Percentiles rank a stretch among this genome's conserved stretches.
phyloP scores from a whole-genome alignment of 179 eudicot species.

The Gypsophila paniculata region DNA sequence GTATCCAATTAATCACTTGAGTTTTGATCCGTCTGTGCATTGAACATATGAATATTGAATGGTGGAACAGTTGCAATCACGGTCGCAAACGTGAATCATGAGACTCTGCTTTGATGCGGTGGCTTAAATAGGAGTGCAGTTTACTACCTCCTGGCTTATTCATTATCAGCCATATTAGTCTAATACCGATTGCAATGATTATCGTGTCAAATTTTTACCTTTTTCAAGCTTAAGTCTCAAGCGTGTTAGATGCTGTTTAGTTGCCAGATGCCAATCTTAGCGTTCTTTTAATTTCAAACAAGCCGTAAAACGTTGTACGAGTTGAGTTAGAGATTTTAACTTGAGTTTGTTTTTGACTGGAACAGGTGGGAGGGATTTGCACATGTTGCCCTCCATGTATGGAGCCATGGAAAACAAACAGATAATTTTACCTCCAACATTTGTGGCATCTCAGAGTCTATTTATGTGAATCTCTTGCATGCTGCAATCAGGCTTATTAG shows the following conservation, averaged over 20 bases:
- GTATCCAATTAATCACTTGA: not conserved
- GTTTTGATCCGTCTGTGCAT: not conserved
- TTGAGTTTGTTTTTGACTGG: slow-evolving; percentile 11
- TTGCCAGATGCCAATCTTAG: not conserved
- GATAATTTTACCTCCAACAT: slow-evolving; percentile 14
- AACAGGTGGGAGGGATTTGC: slow-evolving; percentile 85
- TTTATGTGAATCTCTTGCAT: slow-evolving; percentile 54
- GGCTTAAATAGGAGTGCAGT: not conserved
- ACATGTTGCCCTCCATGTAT: slow-evolving; percentile 56
- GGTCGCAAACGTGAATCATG: not conserved
- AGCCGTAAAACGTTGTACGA: not conserved
- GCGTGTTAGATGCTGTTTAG: slow-evolving; percentile 3
- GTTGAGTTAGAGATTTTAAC: not conserved
- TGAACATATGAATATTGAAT: not conserved
- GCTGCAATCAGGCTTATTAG: slow-evolving; percentile 53
- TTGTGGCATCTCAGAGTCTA: slow-evolving; percentile 25
- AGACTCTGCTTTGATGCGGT: not conserved
- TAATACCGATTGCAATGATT: not conserved
- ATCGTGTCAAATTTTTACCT: not conserved
- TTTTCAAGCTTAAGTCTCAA: not conserved
- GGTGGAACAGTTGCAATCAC: not conserved
- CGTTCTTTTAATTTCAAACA: not conserved
- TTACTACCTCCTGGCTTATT: not conserved
- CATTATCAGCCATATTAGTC: not conserved
- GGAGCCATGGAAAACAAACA: slow-evolving; percentile 36